Percentiles rank a stretch among this genome's conserved stretches.
phyloP scores from a whole-genome alignment of 2,329 filamentous ascomycete species.

The Biscogniauxia marginata region DNA sequence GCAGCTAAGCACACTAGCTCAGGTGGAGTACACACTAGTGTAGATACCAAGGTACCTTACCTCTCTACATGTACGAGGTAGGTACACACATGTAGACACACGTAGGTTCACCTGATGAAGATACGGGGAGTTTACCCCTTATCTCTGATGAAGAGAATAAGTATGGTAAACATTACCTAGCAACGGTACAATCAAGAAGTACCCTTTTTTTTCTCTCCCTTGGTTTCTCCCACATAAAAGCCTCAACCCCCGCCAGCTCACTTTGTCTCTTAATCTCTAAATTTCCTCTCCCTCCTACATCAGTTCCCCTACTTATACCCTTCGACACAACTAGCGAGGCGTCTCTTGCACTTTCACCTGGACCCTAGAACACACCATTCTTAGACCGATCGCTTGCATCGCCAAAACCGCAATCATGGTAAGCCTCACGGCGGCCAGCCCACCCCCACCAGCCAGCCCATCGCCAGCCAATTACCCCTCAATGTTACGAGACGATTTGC shows the following conservation, averaged over 20 bases:
- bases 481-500: constrained; percentile 34
- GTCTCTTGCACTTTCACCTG: neutral
- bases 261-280: neutral
- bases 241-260: constrained; percentile 3
- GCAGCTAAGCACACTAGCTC: neutral
- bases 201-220: neutral
- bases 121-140: neutral
- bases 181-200: neutral
- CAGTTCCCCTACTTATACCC: neutral
- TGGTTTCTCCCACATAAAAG: neutral
- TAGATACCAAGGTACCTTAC: neutral
- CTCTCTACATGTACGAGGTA: neutral
- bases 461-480: constrained; percentile 32
- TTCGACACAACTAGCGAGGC: neutral
- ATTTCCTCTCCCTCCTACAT: neutral
- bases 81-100: neutral
- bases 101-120: neutral
- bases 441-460: constrained; percentile 13
- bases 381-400: constrained; percentile 11
- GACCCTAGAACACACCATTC: neutral
- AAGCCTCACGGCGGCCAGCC: constrained; percentile 26
- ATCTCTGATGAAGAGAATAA: neutral
- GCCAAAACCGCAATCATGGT: constrained; percentile 31
- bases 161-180: neutral
- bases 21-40: neutral